Conservation (phyloP, 2,329 filamentous ascomycete genomes). For the Neofusicoccum parvum region DNA sequence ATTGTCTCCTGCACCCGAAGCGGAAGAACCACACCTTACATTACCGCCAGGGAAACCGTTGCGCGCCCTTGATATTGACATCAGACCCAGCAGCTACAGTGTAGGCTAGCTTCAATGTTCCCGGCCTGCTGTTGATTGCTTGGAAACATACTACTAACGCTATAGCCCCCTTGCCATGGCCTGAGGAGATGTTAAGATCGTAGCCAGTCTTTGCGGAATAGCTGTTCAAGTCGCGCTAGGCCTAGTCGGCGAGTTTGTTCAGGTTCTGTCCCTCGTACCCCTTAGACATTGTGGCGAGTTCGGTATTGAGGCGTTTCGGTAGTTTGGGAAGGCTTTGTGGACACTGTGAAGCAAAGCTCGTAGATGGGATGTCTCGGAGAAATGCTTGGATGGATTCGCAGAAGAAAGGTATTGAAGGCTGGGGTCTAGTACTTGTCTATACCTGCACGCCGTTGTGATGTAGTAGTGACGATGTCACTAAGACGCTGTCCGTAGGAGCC, state of each 20-base stretch:
- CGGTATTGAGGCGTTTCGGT: not conserved
- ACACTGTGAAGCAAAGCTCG: not conserved
- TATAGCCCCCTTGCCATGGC: slow-evolving; percentile 28
- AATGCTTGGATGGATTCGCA: not conserved
- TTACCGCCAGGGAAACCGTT: slow-evolving; percentile 50
- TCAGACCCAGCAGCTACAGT: slow-evolving; percentile 49
- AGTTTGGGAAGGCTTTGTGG: not conserved
- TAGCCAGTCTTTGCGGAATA: slow-evolving; percentile 37
- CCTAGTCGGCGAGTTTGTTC: slow-evolving; percentile 48
- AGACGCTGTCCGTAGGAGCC: not conserved
- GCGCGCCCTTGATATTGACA: slow-evolving; percentile 44
- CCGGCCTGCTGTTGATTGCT: too few species aligned
- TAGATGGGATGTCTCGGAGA: not conserved
- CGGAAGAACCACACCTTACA: slow-evolving; percentile 47
- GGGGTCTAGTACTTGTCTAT: not conserved
- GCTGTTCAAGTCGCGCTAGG: slow-evolving; percentile 53
- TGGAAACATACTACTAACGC: slow-evolving; percentile 41
- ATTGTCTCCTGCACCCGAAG: slow-evolving; percentile 49
- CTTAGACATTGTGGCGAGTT: not conserved
- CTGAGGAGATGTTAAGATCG: slow-evolving; percentile 10
- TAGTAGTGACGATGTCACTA: slow-evolving; percentile 5
- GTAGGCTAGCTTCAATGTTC: not conserved
- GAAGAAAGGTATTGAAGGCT: not conserved
- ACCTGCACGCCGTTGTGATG: not conserved
- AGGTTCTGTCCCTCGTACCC: slow-evolving; percentile 5